Evolutionary conservation across 2,329 filamentous ascomycete species (phyloP).

Genomic region (Beauveria sp.): DNA sequence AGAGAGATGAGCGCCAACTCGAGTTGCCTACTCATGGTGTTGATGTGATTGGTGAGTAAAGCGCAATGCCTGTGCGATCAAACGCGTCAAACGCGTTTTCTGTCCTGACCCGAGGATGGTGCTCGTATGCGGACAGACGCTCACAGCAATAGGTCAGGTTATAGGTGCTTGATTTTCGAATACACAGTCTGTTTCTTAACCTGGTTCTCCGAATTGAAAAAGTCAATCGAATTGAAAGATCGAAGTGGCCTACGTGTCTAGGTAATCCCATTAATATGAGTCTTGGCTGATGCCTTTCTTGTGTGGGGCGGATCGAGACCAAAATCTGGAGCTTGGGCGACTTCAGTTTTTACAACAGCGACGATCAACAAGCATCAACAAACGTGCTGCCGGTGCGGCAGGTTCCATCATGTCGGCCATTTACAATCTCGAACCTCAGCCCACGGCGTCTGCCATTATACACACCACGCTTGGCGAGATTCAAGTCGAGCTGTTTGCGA

Average conservation of each 20-base stretch:
- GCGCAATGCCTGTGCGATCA: background rate
- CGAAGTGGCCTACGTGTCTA: background rate
- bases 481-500: conserved; percentile 87
- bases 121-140: no score
- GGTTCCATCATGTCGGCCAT: conserved; percentile 66
- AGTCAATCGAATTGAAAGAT: background rate
- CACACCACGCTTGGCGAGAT: conserved; percentile 88
- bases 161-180: no score
- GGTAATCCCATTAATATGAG: background rate
- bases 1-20: conserved; percentile 67
- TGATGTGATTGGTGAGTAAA: background rate
- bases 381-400: background rate
- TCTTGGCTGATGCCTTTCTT: background rate
- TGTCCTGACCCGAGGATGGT: background rate
- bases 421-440: conserved; percentile 91
- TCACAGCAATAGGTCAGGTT: background rate
- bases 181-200: no score
- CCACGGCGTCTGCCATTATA: conserved; percentile 84
- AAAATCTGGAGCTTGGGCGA: background rate
- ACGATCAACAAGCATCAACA: background rate
- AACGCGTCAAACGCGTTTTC: conserved; percentile 3
- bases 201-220: no score
- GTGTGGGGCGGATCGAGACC: background rate
- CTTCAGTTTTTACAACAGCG: background rate
- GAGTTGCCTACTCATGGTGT: conserved; percentile 64